Percentiles rank a stretch among this genome's conserved stretches.
These are phyloP conservation scores for Blastocladiella emersonii DNA, from an alignment of 371 early-diverging fungal genomes.

Conservation along the genomic window DNA sequence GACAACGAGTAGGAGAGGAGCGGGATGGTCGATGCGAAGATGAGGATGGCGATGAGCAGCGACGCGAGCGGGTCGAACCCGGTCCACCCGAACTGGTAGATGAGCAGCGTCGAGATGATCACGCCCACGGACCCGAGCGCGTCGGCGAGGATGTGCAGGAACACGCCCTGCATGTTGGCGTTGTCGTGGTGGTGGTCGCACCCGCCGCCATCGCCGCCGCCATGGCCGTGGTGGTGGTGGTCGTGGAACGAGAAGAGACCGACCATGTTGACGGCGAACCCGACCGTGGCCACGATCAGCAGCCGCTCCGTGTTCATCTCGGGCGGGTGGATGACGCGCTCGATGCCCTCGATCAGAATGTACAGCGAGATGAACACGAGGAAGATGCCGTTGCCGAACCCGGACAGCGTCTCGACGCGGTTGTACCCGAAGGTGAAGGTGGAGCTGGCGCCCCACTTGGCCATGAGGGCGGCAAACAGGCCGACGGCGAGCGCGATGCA, in stretches of 20 bases:
- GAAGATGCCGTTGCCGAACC: slow-evolving; percentile 81
- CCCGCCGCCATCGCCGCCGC: slow-evolving; percentile 36
- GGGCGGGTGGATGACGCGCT: slow-evolving; percentile 68
- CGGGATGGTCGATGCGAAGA: slow-evolving; percentile 71
- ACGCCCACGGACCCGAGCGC: slow-evolving; percentile 92
- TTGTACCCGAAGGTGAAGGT: slow-evolving; percentile 61
- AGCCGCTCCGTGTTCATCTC: slow-evolving; percentile 73
- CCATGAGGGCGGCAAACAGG: slow-evolving; percentile 73
- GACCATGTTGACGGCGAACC: slow-evolving; percentile 78
- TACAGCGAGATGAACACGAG: slow-evolving; percentile 72
- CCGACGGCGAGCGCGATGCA: slow-evolving; percentile 79
- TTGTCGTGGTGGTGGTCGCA: slow-evolving; percentile 28
- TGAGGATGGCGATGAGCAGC: slow-evolving; percentile 74
- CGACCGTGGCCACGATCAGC: slow-evolving; percentile 73
- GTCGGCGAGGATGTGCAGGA: slow-evolving; percentile 89
- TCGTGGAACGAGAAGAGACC: slow-evolving; percentile 87
- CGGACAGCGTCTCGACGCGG: slow-evolving; percentile 79
- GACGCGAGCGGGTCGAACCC: slow-evolving; percentile 93
- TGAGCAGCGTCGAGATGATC: slow-evolving; percentile 78
- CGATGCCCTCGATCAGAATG: slow-evolving; percentile 79
- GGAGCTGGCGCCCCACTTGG: slow-evolving; percentile 71
- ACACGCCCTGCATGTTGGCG: slow-evolving; percentile 76
- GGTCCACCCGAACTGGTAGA: slow-evolving; percentile 81
- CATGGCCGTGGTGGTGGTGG: slow-evolving; percentile 3
- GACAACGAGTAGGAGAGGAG: slow-evolving; percentile 47